Base-by-base conservation (phyloP, 371 early-diverging fungal species). In the Mycotypha africana region DNA sequence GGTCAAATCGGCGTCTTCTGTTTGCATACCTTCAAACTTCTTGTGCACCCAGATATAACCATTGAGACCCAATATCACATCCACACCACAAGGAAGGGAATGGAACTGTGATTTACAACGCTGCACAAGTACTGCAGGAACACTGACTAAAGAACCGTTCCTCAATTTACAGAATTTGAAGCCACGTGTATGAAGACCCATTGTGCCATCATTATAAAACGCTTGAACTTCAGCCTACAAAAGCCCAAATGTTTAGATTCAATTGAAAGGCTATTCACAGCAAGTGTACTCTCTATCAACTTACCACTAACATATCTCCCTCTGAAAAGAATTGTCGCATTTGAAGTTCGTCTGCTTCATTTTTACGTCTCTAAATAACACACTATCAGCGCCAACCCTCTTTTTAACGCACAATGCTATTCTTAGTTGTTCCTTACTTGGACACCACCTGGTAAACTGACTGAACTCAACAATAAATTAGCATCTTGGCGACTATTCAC, bases 271-370 rank as follows among this genome's bases (percentile, higher is more conserved):
- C n/a, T n/a, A n/a, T n/a, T n/a, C n/a, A n/a, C n/a, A n/a, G n/a
- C n/a, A n/a, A n/a, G n/a, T n/a, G n/a, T n/a, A n/a, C n/a, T n/a
- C n/a, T n/a, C n/a, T n/a, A n/a, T n/a, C n/a, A n/a, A n/a, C 61
- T 53, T 73, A 86, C 91, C 65, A 95, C 93, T 11, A 99, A 64
- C 43, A 98, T 57, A 74, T 99, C 98, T 5, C 97, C 97, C 47
- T 98, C 96, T 31, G 87, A 71, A 69, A 98, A 96, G 60, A 93
- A 97, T 21, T 80, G 79, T 42, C 96, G 82, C 99, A 99, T 99
- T 60, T 93, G 92, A 47, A 99, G 82, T 64, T 99, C 99, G 71
- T 99, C 99, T 0, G 89, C 84, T 64, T 98, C 99, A 32, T 88
- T 88, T 77, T 98, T 97, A 64, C 99, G 84, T 53, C 99, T 76